Evolutionary conservation across 2,329 filamentous ascomycete species (phyloP), one percentile per base, ranked within the genome.

Genomic region (Knoxdaviesia proteae): DNA sequence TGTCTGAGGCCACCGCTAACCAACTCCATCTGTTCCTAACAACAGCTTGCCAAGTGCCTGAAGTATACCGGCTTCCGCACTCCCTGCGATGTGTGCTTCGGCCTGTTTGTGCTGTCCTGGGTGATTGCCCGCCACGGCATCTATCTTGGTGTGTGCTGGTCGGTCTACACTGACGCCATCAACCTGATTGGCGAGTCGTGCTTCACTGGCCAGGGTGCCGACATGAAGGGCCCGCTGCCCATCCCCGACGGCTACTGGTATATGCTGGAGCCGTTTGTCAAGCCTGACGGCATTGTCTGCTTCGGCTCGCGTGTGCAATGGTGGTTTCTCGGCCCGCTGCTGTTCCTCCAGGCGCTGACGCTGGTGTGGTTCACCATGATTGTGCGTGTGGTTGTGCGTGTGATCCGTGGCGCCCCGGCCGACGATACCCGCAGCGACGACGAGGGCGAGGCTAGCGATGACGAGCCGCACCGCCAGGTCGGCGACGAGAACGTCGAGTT

Each of bases 351-450:
- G 59, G 64, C 68, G 29, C 70, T 98, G 42, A 86, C 82, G 33
- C 63, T 93, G 34, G 68, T 82, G 47, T 96, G 90, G 90, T 93
- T 96, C 54, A 69, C 67, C 47, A 81, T 94, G 76, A 94, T 96
- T 50, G 60, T 87, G 36, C 74, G 77, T 45, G 82, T 98, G 3
- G 86, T 86, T 29, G 68, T 80, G 47, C 77, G 79, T 47, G 86
- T 96, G 5, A 56, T 96, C 34, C 71, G 69, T 41, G 87, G 88
- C 33, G 72, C 69, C 35, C 67, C 74, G 33, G 86, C 88, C 5
- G 86, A 94, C 48, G 90, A 98, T 54, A 71, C 75, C 11, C 76
- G 90, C 44, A 93, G 84, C 48, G 88, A 94, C 51, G 84, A 84
- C 48, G 86, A 93, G 59, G 80, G 64, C 5, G 82, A 77, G 29